Evolutionary conservation across 305 asterid genomes (phyloP), one percentile per base, ranked within the genome.

Genomic region (Plantago coronopus): DNA sequence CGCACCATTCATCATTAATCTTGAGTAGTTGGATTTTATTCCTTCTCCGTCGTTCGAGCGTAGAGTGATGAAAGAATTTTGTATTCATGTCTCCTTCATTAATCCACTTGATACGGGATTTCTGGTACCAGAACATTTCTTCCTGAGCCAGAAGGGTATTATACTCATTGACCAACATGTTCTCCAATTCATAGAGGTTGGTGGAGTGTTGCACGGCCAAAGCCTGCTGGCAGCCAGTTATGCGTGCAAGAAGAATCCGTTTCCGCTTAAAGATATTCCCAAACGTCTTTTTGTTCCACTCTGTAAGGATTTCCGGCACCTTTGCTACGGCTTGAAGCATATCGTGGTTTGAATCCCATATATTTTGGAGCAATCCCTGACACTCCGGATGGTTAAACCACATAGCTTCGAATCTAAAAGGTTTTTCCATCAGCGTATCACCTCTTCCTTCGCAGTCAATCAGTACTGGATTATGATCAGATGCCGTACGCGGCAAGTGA

Each of bases 41-140:
- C n/a, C n/a, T n/a, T n/a, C n/a, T n/a, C n/a, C n/a, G n/a, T n/a
- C n/a, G n/a, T n/a, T n/a, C n/a, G n/a, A n/a, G n/a, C n/a, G 29
- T 17, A 19, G 17, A 16, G 8, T 17, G 4, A n/a, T n/a, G n/a
- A n/a, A n/a, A n/a, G n/a, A n/a, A n/a, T n/a, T n/a, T n/a, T n/a
- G n/a, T n/a, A n/a, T 0, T 62, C n/a, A 22, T 47, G 1, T 25
- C 23, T 1, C 25, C 46, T n/a, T 16, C 16, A 3, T 1, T 22
- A 2, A 25, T 11, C 46, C 46, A 48, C 16, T 48, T 21, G 7
- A 18, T 11, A 7, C 47, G 38, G 2, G 57, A 47, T 17, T 31
- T 62, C 17, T 62, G 55, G 44, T 20, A 61, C 65, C 65, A 61
- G 2, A 61, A 9, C 18, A 61, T 19, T 44, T 61, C 65, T 7